These are phyloP conservation scores for Penicillium aurantiogriseum DNA, from an alignment of 2,329 filamentous ascomycete genomes.

Conservation along the genomic window DNA sequence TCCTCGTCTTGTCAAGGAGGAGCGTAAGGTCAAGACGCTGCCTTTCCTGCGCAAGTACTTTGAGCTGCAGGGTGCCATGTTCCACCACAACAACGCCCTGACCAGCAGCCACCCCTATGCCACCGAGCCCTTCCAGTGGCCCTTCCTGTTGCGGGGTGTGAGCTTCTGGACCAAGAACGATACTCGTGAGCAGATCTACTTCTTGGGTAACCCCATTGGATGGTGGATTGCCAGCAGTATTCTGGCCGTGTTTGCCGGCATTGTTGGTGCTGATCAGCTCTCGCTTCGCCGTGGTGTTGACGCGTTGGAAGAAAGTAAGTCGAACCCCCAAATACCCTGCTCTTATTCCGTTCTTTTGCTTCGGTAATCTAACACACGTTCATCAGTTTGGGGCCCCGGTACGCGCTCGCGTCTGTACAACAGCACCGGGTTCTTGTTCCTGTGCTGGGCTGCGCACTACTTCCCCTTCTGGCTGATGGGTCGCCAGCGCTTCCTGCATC, in stretches of 20 bases:
- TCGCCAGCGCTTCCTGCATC: conserved; percentile 94
- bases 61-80: conserved; percentile 96
- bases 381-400: conserved; percentile 55
- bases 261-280: conserved; percentile 88
- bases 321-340: not conserved
- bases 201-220: conserved; percentile 91
- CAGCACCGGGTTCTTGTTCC: conserved; percentile 98
- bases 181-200: conserved; percentile 95
- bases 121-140: conserved; percentile 94
- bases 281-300: conserved; percentile 90
- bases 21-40: conserved; percentile 75
- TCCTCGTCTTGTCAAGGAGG: conserved; percentile 70
- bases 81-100: conserved; percentile 97
- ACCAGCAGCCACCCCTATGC: conserved; percentile 97
- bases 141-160: conserved; percentile 92
- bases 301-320: conserved; percentile 88
- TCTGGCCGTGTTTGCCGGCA: conserved; percentile 88
- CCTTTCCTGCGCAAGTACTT: conserved; percentile 94
- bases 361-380: conserved; percentile 10
- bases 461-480: conserved; percentile 98
- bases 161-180: conserved; percentile 99
- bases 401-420: conserved; percentile 94
- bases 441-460: conserved; percentile 96
- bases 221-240: conserved; percentile 97
- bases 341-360: not conserved